A percentile compares a stretch with the other conserved stretches of the same genome.
Conservation (phyloP, 768 basidiomycete genomes). For the Boletus pseudo-olivaceus region DNA sequence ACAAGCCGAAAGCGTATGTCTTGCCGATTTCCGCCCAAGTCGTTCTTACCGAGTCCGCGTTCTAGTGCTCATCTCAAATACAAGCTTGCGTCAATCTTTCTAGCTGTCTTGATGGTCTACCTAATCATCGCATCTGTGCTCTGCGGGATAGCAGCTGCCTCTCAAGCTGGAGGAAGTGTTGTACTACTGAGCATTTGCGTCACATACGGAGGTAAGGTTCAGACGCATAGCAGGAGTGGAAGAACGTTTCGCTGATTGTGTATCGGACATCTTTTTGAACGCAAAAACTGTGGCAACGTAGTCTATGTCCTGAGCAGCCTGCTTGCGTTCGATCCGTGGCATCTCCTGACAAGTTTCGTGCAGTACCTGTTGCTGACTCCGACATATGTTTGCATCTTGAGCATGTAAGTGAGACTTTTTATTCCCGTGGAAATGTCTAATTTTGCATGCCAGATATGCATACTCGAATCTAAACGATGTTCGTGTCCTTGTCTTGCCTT, state of each 20-base stretch:
- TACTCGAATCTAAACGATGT: constrained; percentile 87
- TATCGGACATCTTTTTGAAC: not conserved
- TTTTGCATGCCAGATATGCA: constrained; percentile 57
- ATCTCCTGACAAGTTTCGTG: constrained; percentile 86
- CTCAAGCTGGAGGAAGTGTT: constrained; percentile 58
- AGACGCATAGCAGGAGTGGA: not conserved
- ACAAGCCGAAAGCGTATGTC: constrained; percentile 76
- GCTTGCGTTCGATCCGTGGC: constrained; percentile 93
- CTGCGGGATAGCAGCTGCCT: constrained; percentile 70
- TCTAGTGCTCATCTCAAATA: constrained; percentile 56
- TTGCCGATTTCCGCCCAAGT: not conserved
- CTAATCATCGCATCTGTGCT: constrained; percentile 79
- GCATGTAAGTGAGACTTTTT: constrained; percentile 51
- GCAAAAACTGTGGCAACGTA: constrained; percentile 22
- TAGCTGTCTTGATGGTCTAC: constrained; percentile 79
- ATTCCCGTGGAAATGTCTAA: not conserved
- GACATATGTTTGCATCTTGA: constrained; percentile 71
- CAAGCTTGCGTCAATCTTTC: constrained; percentile 66
- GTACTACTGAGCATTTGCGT: constrained; percentile 86
- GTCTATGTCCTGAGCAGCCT: constrained; percentile 76
- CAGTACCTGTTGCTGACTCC: constrained; percentile 88
- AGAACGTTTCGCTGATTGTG: not conserved
- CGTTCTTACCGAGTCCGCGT: constrained; percentile 2
- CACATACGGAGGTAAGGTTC: constrained; percentile 71
- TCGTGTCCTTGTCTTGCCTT: constrained; percentile 5